Base-by-base conservation (phyloP, 495 filamentous ascomycete genomes). In the Annulohypoxylon moriforme region DNA sequence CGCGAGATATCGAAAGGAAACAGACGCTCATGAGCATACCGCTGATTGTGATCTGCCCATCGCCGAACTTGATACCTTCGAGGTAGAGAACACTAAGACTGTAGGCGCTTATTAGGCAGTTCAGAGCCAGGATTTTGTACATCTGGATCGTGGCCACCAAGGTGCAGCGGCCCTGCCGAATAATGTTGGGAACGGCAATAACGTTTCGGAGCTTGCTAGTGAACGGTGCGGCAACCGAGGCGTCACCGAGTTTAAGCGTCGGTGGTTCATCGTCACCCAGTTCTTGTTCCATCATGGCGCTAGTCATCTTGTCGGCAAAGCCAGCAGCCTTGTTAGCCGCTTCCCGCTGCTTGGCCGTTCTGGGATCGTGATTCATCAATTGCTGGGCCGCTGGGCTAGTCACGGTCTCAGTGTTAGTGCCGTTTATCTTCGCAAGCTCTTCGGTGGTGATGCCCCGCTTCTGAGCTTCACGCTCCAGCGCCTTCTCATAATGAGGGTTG, bases 11-110 rank as follows among this genome's bases (percentile, higher is more conserved):
- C 25, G 93, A 97, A 76, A 99, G 83, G 85, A 98, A 99, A 85
- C 96, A 99, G 57, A 99, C 96, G 78, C 94, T 98, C 96, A 99
- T 97, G 81, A 99, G 88, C 93, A 99, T 98, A 72, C 96, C 96
- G 71, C 94, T 97, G 78, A 99, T 98, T 25, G 96, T 99, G 47
- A 97, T 94, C 79, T 99, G 96, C 31, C 95, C 94, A 81, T 99
- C 96, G 50, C 96, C 94, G 74, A 99, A 99, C 82, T 99, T 99
- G 85, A 99, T 99, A 61, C 96, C 96, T 72, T 98, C 96, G 6
- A 99, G 84, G 76, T 99, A 99, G 47, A 99, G 86, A 36, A 99
- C 96, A 80, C 91, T 94, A 74, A 98, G 80, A 83, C 94, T 97
- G 88, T 99, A 99, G 20, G 96, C 96, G 76, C 93, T 97, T 79